Percentiles rank a stretch among this genome's conserved stretches.
phyloP scores from a whole-genome alignment of 495 filamentous ascomycete species.

The Penicillium cosmopolitanum region DNA sequence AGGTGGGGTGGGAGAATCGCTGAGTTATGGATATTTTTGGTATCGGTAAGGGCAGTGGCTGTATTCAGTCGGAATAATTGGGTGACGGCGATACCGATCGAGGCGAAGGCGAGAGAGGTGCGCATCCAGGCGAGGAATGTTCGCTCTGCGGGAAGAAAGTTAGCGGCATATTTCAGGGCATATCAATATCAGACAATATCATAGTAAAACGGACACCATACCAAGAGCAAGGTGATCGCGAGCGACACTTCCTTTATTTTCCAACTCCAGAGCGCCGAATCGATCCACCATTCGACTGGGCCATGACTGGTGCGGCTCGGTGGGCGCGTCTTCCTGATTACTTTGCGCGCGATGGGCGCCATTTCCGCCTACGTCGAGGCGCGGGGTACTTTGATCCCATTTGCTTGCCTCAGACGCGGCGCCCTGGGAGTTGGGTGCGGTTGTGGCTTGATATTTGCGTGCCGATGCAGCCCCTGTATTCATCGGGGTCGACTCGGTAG shows the following conservation, averaged over 20 bases:
- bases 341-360: conserved; percentile 10
- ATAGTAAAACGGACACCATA: conserved; percentile 43
- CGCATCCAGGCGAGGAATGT: conserved; percentile 98
- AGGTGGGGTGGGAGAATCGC: conserved; percentile 27
- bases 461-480: conserved; percentile 24
- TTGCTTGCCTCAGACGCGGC: not conserved
- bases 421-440: conserved; percentile 18
- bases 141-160: conserved; percentile 63
- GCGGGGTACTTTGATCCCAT: not conserved
- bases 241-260: conserved; percentile 96
- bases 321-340: conserved; percentile 14
- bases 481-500: conserved; percentile 42
- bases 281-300: conserved; percentile 60
- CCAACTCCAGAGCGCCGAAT: conserved; percentile 84
- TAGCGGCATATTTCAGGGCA: conserved; percentile 23
- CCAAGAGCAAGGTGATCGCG: conserved; percentile 93
- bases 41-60: conserved; percentile 30
- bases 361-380: not conserved
- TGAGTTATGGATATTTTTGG: conserved; percentile 15
- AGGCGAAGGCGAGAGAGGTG: conserved; percentile 93
- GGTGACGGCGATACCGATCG: conserved; percentile 94
- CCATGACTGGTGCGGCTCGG: conserved; percentile 45
- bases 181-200: not conserved
- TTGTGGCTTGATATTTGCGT: conserved; percentile 44
- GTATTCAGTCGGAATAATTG: conserved; percentile 95